phyloP scores from a whole-genome alignment of 192 early-diverging fungal species.

The Gamsiella multidivaricata region DNA sequence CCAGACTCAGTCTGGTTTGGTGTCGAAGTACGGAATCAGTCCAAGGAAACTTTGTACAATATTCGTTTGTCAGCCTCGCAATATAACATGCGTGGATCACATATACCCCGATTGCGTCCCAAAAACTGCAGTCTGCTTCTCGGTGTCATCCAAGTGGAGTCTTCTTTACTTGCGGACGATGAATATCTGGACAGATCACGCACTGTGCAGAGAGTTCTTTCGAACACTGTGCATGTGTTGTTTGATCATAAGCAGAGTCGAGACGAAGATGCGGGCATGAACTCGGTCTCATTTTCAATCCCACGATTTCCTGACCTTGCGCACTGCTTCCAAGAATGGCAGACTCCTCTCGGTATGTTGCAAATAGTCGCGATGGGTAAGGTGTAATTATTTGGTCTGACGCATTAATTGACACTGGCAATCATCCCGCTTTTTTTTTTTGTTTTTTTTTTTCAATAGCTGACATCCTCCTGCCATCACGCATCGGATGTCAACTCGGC shows the following conservation, averaged over 20 bases:
- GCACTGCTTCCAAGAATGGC: background rate
- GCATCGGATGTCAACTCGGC: background rate
- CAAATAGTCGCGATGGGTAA: no score
- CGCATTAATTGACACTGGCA: background rate
- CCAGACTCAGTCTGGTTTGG: constrained; percentile 10
- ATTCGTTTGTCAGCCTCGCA: background rate
- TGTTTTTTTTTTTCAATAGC: background rate
- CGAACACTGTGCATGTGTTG: background rate
- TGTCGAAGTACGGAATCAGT: constrained; percentile 9
- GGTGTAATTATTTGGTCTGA: background rate
- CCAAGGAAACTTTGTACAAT: constrained; percentile 2
- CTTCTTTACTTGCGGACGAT: background rate
- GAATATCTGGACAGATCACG: constrained; percentile 9
- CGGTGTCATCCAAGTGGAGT: background rate
- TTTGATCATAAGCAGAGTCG: background rate
- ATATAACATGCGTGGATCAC: background rate
- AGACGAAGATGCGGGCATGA: background rate
- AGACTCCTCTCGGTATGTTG: no score
- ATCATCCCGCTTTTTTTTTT: background rate
- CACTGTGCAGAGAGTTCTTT: background rate
- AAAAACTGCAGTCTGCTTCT: background rate
- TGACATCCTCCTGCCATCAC: constrained; percentile 1
- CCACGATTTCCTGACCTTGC: background rate
- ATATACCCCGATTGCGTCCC: background rate
- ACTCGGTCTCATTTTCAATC: background rate